Base-by-base conservation (phyloP, 306 rosid genomes). In the Heteromeles arbutifolia region DNA sequence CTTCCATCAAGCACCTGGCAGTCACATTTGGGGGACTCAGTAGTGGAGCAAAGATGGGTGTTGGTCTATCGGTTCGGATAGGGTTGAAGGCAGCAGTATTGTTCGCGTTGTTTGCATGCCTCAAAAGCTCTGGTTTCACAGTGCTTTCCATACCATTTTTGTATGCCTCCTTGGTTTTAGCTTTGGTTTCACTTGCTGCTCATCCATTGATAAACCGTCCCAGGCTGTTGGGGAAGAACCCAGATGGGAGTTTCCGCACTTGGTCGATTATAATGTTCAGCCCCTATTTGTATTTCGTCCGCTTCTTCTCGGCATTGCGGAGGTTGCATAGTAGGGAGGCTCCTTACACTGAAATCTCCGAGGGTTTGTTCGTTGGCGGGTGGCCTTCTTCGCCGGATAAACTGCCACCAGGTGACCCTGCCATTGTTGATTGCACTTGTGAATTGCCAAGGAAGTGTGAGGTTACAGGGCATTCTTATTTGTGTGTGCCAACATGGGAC, bases 401-500 rank as follows among this genome's bases (percentile, higher is more conserved):
- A 77, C 26, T 95, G 87, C 98, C 97, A 17, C 96, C 97, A 0
- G 91, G 90, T 14, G 87, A 87, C 34, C 96, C 97, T 8, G 97
- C 97, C 25, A 59, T 95, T 53, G 22, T 95, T 64, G 98, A 95
- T 76, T 95, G 98, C 78, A 92, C 98, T 34, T 87, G 93, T 81
- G 98, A 95, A 84, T 80, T 95, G 13, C 98, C 98, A 0, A 87
- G 93, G 70, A 61, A 43, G 67, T 63, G 77, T 28, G 89, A 82
- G 11, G 74, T 88, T 64, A 80, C 84, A 0, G 90, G 81, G 26
- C 66, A 82, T 37, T 82, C 92, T 2, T 95, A 95, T 74, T 70
- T 77, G 31, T 95, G 97, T 18, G 28, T 95, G 53, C 96, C 98
- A 4, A 89, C 98, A 26, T 95, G 98, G 98, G 97, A 95, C 65